Evolutionary conservation across 495 filamentous ascomycete genomes (phyloP), one percentile per base, ranked within the genome.

Genomic region (Hypomontagnella submonticulosa): DNA sequence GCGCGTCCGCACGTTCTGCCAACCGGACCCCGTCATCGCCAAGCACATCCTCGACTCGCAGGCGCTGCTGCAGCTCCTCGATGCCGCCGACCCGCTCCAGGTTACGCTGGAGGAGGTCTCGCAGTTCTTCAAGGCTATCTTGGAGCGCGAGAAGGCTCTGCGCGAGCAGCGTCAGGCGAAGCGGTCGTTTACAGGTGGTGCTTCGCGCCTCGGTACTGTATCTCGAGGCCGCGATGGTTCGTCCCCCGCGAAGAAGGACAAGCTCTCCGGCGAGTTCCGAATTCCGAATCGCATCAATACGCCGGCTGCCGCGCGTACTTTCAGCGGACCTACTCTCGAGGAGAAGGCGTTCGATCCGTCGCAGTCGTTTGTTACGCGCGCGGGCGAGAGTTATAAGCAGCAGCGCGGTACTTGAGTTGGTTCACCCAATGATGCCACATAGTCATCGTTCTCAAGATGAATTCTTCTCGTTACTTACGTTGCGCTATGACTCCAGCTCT

Each of bases 21-120:
- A 82, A 43, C 79, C 80, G 2, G 80, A 83, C 52, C 70, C 77
- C 0, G 76, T 81, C n/a, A 70, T 83, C 23, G 77, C 78, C 0
- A 83, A 81, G 70, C 78, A 80, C 50, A 63, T 83, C 5, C 43
- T 78, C 6, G 80, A 81, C 41, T 37, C 77, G 1, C 74, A 76
- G 71, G 57, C 62, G 1, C 53, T 83, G n/a, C 57, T 78, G 23
- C 73, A 76, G 23, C 19, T 80, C 7, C 59, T 83, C 3, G 73
- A 75, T 12, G 64, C 61, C 8, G 58, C 70, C 0, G 73, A 78
- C 27, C 33, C 47, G 0, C 16, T 75, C n/a, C 77, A 81, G 57
- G 59, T 72, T 32, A 51, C 72, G 53, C 62, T 82, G 1, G 73
- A 64, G 4, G 75, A 80, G 61, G 71, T 77, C 1, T 61, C 73